Evolutionary conservation across 176 grass and related monocot genomes (phyloP), one percentile per base, ranked within the genome.

Genomic region (Eleusine indica): DNA sequence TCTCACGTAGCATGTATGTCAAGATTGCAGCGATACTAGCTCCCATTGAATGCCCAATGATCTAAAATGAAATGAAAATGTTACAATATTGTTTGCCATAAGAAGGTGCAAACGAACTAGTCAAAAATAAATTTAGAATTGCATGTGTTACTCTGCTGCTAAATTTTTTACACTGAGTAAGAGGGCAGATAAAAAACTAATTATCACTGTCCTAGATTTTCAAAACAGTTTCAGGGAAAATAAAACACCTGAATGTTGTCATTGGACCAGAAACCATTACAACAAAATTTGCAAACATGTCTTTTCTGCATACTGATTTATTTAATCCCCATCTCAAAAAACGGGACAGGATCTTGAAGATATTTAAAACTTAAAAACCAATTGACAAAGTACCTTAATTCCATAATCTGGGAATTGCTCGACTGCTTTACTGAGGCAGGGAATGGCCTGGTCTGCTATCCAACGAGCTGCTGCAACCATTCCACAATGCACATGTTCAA

Each of bases 41-140:
- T 71, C 95, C 92, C 90, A 97, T 94, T 14, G 95, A 97, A 87
- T 97, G 90, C 19, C 95, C 95, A 85, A 94, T 93, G 68, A 97
- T 90, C 95, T 97, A 85, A 85, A 67, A 80, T 75, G 52, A 16
- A 86, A 85, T 39, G 38, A 78, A 86, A 65, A 90, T 38, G n/a
- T 21, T 40, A 51, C 9, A 12, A 80, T 64, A 70, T 32, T 47
- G 66, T 87, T 62, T 84, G 67, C 25, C 49, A 65, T 12, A 41
- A 47, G 43, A 30, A 35, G 32, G 32, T 65, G 35, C 28, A 89
- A 89, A 71, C 13, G 29, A 42, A 49, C 17, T 82, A 74, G 8
- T 64, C 37, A 28, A 21, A 0, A 9, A 35, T 49, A 21, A 14
- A 29, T 39, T 38, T n/a, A 57, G 29, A 13, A 9, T 6, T 30